Conservation (phyloP, 2,329 filamentous ascomycete species). For the Arachnomyces sp. region DNA sequence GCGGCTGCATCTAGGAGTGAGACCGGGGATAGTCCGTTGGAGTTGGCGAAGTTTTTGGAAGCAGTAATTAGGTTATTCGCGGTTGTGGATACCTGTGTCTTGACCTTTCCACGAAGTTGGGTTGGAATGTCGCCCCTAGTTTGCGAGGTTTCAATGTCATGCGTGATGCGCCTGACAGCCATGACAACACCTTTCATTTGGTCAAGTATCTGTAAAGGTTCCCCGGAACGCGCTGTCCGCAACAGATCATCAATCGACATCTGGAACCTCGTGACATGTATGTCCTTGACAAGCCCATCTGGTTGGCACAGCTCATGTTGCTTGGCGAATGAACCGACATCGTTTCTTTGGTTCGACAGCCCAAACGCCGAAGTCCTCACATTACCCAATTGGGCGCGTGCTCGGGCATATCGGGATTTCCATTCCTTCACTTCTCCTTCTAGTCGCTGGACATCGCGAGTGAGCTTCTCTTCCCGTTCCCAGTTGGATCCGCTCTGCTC, state of each 20-base stretch:
- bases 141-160: slow-evolving; percentile 61
- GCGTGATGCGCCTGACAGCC: slow-evolving; percentile 74
- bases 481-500: slow-evolving; percentile 69
- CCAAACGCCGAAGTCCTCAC: slow-evolving; percentile 75
- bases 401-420: slow-evolving; percentile 79
- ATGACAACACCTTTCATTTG: slow-evolving; percentile 81
- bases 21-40: slow-evolving; percentile 82
- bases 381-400: slow-evolving; percentile 78
- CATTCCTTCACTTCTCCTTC: slow-evolving; percentile 82
- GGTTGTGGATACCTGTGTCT: slow-evolving; percentile 77
- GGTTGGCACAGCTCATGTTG: slow-evolving; percentile 66
- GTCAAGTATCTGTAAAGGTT: slow-evolving; percentile 67
- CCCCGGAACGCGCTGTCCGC: slow-evolving; percentile 64
- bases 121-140: slow-evolving; percentile 46
- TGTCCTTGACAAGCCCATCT: slow-evolving; percentile 75
- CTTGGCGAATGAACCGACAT: slow-evolving; percentile 47
- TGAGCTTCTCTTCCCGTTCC: slow-evolving; percentile 74
- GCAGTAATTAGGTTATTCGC: slow-evolving; percentile 95
- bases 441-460: slow-evolving; percentile 65
- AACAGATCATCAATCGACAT: slow-evolving; percentile 88
- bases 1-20: slow-evolving; percentile 88
- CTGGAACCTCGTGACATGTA: slow-evolving; percentile 92
- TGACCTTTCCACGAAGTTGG: slow-evolving; percentile 62
- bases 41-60: slow-evolving; percentile 79
- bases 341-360: slow-evolving; percentile 44